These are phyloP conservation scores for Plantago ovata DNA, from an alignment of 257 asterid species.

Conservation along the genomic window DNA sequence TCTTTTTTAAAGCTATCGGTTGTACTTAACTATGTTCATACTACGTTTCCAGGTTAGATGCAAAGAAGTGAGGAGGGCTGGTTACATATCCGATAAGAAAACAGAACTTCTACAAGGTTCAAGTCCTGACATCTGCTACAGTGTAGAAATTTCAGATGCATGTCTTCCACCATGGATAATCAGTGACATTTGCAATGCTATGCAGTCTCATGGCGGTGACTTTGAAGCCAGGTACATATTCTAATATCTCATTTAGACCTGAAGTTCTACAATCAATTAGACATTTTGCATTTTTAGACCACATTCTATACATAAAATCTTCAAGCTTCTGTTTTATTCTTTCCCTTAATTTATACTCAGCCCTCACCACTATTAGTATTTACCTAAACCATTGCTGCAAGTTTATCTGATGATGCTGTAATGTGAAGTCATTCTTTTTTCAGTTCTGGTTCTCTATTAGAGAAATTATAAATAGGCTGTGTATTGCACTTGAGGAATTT, in stretches of 20 bases:
- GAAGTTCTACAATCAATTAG: neutral
- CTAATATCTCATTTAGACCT: constrained; percentile 15
- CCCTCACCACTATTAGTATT: neutral
- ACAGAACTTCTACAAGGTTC: constrained; percentile 36
- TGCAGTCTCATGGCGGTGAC: constrained; percentile 55
- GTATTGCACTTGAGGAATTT: too few relatives aligned
- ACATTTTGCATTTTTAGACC: constrained; percentile 7
- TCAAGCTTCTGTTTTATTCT: neutral
- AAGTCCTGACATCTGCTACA: constrained; percentile 60
- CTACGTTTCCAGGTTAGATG: constrained; percentile 62
- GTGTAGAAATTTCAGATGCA: constrained; percentile 70
- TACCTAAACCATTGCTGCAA: neutral
- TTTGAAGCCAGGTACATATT: constrained; percentile 73
- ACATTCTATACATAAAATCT: neutral
- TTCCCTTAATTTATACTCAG: neutral
- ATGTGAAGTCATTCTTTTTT: neutral
- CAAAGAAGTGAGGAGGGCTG: constrained; percentile 75
- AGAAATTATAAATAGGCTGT: too few relatives aligned
- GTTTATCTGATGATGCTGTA: neutral
- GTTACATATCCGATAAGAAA: constrained; percentile 33
- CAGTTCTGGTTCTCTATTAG: neutral
- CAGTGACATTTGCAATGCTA: constrained; percentile 59
- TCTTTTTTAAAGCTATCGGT: neutral
- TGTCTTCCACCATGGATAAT: constrained; percentile 87
- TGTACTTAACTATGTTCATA: constrained; percentile 1